Percentiles rank a stretch among this genome's conserved stretches.
Conservation (phyloP, 805 yeast genomes). For the Scheffersomyces spartinae region DNA sequence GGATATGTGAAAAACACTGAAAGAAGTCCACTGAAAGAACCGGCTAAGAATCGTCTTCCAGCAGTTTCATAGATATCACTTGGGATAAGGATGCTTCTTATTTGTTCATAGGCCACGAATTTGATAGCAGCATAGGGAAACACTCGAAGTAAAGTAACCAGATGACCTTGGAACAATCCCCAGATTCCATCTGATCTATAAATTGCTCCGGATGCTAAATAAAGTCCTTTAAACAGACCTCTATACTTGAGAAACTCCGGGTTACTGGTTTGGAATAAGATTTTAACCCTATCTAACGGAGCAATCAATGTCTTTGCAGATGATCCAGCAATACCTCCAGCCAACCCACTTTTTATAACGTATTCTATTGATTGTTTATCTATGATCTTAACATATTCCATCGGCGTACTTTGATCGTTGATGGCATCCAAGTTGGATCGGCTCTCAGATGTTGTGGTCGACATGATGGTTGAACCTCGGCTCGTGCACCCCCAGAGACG, state of each 20-base stretch:
- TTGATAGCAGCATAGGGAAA: constrained; percentile 97
- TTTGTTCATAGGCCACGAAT: constrained; percentile 92
- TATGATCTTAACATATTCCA: constrained; percentile 21
- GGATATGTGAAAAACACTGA: constrained; percentile 90
- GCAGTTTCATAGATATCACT: constrained; percentile 66
- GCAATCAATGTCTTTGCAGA: constrained; percentile 95
- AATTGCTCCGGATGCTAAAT: constrained; percentile 60
- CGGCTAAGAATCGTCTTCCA: constrained; percentile 69
- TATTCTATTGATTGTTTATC: constrained; percentile 71
- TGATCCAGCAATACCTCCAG: constrained; percentile 93
- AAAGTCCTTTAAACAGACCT: constrained; percentile 70
- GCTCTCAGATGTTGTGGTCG: too few species aligned
- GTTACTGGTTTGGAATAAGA: constrained; percentile 87
- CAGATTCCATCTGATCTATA: constrained; percentile 54
- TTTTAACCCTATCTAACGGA: constrained; percentile 90
- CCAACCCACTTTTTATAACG: constrained; percentile 71
- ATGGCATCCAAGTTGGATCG: too few species aligned
- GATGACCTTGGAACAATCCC: constrained; percentile 92
- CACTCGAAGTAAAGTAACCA: constrained; percentile 80
- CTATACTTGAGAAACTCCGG: constrained; percentile 76
- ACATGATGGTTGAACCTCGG: too few species aligned
- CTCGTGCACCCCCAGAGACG: too few species aligned
- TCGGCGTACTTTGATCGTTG: constrained; percentile 19
- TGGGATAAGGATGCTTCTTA: constrained; percentile 71
- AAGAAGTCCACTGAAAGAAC: constrained; percentile 80